phyloP scores from a whole-genome alignment of 345 rosid genomes.

The Aquilaria malaccensis region DNA sequence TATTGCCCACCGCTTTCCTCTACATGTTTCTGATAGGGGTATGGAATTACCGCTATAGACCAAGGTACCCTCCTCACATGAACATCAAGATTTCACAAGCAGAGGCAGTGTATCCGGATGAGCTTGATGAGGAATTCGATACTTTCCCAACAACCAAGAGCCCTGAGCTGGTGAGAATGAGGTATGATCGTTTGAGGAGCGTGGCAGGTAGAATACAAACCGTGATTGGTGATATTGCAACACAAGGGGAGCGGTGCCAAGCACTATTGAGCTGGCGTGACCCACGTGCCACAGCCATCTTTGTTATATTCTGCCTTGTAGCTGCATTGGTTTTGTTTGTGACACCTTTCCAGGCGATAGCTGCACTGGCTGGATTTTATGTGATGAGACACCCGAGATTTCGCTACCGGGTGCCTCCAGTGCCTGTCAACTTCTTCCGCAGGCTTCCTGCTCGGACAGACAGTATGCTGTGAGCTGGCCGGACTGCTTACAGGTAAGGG shows the following conservation, averaged over 20 bases:
- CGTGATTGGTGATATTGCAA: constrained; percentile 89
- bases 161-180: constrained; percentile 73
- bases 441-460: constrained; percentile 90
- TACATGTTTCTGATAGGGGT: constrained; percentile 91
- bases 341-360: constrained; percentile 84
- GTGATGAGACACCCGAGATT: constrained; percentile 91
- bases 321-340: constrained; percentile 82
- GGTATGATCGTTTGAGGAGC: constrained; percentile 91
- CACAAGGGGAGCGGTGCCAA: constrained; percentile 89
- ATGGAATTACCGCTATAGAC: constrained; percentile 87
- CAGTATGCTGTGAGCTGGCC: constrained; percentile 56
- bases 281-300: constrained; percentile 82
- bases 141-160: constrained; percentile 70
- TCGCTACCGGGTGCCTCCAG: constrained; percentile 70
- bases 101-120: constrained; percentile 78
- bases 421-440: constrained; percentile 92
- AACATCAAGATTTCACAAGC: constrained; percentile 90
- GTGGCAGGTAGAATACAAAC: constrained; percentile 96
- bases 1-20: constrained; percentile 79
- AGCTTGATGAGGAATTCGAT: constrained; percentile 93
- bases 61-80: constrained; percentile 98
- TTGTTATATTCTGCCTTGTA: constrained; percentile 62
- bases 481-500: constrained; percentile 3
- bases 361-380: constrained; percentile 74
- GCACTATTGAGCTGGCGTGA: constrained; percentile 96